These are phyloP conservation scores for Pisolithus albus DNA, from an alignment of 768 basidiomycete species.

Conservation along the genomic window DNA sequence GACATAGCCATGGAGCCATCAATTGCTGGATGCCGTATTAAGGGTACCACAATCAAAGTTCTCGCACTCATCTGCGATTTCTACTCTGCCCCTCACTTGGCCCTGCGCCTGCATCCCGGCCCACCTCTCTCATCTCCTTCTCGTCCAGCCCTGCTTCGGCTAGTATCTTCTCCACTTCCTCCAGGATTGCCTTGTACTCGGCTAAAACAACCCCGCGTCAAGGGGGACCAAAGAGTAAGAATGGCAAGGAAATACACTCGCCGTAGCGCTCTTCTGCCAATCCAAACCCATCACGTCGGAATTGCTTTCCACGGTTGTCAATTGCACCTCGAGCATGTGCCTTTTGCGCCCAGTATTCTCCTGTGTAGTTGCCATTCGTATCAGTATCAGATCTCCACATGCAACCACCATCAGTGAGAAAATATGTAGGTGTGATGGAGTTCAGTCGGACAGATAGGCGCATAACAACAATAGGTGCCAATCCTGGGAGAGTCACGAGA, in stretches of 20 bases:
- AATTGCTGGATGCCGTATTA: no score
- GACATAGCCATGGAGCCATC: no score
- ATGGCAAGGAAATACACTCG: conserved; percentile 26
- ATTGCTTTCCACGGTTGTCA: conserved; percentile 68
- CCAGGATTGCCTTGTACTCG: conserved; percentile 74
- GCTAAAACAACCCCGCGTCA: conserved; percentile 33
- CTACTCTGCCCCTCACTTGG: conserved; percentile 45
- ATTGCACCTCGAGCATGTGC: conserved; percentile 41
- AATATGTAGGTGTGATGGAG: no score
- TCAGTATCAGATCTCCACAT: not conserved
- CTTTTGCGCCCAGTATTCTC: conserved; percentile 75
- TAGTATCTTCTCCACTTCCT: conserved; percentile 78
- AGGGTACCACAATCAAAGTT: no score
- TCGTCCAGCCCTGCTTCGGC: conserved; percentile 81
- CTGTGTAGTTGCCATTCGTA: conserved; percentile 26
- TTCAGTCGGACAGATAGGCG: not conserved
- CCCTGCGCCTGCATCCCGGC: conserved; percentile 40
- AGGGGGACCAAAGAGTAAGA: not conserved
- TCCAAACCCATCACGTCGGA: conserved; percentile 71
- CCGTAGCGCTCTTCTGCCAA: conserved; percentile 71
- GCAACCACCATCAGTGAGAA: no score
- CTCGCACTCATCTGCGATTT: conserved; percentile 32
- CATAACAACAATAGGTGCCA: not conserved
- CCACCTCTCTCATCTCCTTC: conserved; percentile 55
- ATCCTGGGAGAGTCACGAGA: conserved; percentile 48